Evolutionary conservation across 2,329 filamentous ascomycete genomes (phyloP).

Genomic region (Fusarium miscanthi): DNA sequence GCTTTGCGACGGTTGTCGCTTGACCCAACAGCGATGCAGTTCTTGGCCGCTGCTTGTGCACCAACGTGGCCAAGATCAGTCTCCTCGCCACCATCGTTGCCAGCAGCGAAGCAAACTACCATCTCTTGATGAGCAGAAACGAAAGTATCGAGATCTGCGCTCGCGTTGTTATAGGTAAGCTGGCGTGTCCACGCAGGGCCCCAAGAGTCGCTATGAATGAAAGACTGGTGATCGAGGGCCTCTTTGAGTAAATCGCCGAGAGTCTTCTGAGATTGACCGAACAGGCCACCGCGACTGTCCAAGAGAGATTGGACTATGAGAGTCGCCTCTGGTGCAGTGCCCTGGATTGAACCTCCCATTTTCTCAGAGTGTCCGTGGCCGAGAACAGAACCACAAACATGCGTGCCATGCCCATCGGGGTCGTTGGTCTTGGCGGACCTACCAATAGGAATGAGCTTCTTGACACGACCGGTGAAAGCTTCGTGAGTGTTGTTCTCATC

Average conservation of each 20-base stretch:
- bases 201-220: not conserved
- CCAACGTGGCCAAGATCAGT: not conserved
- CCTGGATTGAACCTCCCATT: not conserved
- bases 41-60: not conserved
- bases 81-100: accelerated
- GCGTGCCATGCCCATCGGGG: not conserved
- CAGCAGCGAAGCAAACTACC: not conserved
- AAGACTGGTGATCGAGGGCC: not conserved
- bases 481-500: accelerated
- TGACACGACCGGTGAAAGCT: not conserved
- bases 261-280: not conserved
- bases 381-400: not conserved
- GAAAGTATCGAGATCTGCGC: accelerated
- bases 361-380: not conserved
- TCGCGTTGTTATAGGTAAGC: accelerated
- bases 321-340: not conserved
- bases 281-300: accelerated
- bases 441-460: not conserved
- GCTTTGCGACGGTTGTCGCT: not conserved
- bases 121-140: not conserved
- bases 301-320: not conserved
- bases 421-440: not conserved
- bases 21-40: not conserved
- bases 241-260: not conserved
- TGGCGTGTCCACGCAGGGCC: not conserved